Conservation (phyloP, 495 filamentous ascomycete genomes). For the Zalerion maritima region DNA sequence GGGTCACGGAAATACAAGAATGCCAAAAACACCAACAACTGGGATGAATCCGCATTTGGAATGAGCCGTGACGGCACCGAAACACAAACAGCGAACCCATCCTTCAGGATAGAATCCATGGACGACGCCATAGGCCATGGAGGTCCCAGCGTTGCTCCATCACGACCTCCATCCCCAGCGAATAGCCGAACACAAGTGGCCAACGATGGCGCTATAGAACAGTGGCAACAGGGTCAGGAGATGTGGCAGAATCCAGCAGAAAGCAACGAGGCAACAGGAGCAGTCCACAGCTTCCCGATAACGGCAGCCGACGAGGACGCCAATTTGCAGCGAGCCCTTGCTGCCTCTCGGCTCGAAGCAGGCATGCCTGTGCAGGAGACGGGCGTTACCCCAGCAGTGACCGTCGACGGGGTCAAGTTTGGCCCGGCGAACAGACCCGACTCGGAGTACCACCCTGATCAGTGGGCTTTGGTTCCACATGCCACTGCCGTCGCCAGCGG, state of each 20-base stretch:
- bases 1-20: no score
- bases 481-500: conserved; percentile 18
- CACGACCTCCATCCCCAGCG: conserved; percentile 54
- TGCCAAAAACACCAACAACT: conserved; percentile 17
- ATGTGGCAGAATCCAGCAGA: conserved; percentile 10
- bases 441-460: conserved; percentile 54
- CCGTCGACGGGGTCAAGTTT: conserved; percentile 34
- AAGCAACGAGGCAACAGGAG: conserved; percentile 9
- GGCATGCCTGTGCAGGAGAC: conserved; percentile 27
- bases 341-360: conserved; percentile 18
- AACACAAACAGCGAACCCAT: conserved; percentile 18
- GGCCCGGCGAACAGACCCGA: conserved; percentile 55
- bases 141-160: conserved; percentile 38
- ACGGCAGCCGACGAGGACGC: conserved; percentile 38
- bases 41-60: conserved; percentile 33
- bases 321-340: conserved; percentile 34
- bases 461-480: conserved; percentile 61
- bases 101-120: conserved; percentile 41
- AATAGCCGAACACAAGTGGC: conserved; percentile 35
- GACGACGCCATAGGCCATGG: conserved; percentile 29
- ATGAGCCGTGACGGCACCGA: conserved; percentile 27
- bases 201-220: no score
- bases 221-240: no score
- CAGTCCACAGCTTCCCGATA: conserved; percentile 14
- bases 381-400: no score